phyloP scores from a whole-genome alignment of 768 basidiomycete species.

The Rhodosporidiobolus odoratus region DNA sequence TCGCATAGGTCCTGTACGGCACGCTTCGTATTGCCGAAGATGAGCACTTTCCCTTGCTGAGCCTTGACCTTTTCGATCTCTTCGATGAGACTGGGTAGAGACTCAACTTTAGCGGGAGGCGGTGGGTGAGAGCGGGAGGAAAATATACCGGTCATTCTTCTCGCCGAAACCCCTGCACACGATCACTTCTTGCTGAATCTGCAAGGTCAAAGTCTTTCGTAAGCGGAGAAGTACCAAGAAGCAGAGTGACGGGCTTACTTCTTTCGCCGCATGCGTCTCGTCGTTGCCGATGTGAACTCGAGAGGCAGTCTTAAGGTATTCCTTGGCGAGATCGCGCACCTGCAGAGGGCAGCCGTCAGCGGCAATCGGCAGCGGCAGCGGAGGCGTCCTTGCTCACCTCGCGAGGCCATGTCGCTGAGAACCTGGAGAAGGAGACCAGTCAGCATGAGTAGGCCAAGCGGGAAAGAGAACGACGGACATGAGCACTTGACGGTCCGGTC shows the following conservation, averaged over 20 bases:
- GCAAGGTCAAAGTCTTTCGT: conserved; percentile 63
- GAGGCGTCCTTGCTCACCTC: conserved; percentile 49
- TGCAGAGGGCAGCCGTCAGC: too few species aligned
- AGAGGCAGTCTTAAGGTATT: conserved; percentile 89
- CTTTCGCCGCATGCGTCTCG: conserved; percentile 56
- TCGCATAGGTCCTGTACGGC: conserved; percentile 97
- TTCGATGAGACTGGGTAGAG: conserved; percentile 60
- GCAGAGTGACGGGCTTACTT: conserved; percentile 66
- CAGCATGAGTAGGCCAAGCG: neutral
- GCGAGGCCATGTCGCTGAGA: conserved; percentile 98
- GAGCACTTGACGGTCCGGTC: conserved; percentile 94
- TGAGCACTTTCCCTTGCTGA: conserved; percentile 94
- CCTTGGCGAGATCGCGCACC: conserved; percentile 92
- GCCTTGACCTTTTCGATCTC: conserved; percentile 90
- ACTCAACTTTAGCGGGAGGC: neutral
- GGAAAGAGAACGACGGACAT: conserved; percentile 49
- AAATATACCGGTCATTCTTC: conserved; percentile 67
- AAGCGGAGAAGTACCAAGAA: neutral
- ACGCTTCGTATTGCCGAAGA: conserved; percentile 94
- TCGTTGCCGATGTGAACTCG: conserved; percentile 98
- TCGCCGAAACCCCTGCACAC: conserved; percentile 88
- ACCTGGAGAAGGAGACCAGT: conserved; percentile 46
- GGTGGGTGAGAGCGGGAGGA: neutral
- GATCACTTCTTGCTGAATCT: conserved; percentile 89
- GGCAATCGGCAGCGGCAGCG: neutral